Percentiles rank a stretch among this genome's conserved stretches.
Evolutionary conservation across 2,329 filamentous ascomycete genomes (phyloP).

Genomic region (Plectosphaerella sp.): DNA sequence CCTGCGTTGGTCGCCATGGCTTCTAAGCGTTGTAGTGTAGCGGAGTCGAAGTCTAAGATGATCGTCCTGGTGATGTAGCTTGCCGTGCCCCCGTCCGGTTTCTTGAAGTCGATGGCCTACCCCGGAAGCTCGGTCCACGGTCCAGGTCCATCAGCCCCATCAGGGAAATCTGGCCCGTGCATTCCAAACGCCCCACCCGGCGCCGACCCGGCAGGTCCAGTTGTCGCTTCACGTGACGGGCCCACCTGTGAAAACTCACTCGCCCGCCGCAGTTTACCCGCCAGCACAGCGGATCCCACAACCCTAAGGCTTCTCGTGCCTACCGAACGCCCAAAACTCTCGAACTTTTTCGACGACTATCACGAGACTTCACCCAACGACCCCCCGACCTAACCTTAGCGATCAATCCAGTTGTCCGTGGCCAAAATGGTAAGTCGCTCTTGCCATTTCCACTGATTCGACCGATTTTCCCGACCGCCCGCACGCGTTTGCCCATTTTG

Average conservation of each 20-base stretch:
- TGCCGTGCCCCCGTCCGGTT: too few species aligned
- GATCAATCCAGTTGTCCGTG: constrained; percentile 22
- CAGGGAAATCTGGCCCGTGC: constrained; percentile 8
- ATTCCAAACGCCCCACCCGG: neutral
- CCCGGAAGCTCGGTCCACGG: too few species aligned
- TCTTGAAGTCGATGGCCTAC: too few species aligned
- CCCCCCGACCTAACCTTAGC: constrained; percentile 15
- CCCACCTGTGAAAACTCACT: too few species aligned
- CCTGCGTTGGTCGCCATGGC: constrained; percentile 49
- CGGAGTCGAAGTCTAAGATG: neutral
- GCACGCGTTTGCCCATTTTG: constrained; percentile 4
- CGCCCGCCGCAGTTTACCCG: too few species aligned
- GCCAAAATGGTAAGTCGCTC: constrained; percentile 42
- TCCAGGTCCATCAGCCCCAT: too few species aligned
- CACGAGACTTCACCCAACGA: constrained; percentile 8
- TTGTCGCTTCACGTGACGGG: too few species aligned
- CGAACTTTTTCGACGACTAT: neutral
- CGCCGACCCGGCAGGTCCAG: too few species aligned
- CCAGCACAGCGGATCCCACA: too few species aligned
- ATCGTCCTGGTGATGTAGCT: too few species aligned
- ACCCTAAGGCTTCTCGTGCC: too few species aligned
- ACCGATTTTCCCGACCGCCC: neutral
- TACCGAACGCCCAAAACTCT: too few species aligned
- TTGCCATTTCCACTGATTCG: neutral
- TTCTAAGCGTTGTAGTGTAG: constrained; percentile 1